Conservation (phyloP, 208 protist genomes). For the Leishmania mexicana region DNA sequence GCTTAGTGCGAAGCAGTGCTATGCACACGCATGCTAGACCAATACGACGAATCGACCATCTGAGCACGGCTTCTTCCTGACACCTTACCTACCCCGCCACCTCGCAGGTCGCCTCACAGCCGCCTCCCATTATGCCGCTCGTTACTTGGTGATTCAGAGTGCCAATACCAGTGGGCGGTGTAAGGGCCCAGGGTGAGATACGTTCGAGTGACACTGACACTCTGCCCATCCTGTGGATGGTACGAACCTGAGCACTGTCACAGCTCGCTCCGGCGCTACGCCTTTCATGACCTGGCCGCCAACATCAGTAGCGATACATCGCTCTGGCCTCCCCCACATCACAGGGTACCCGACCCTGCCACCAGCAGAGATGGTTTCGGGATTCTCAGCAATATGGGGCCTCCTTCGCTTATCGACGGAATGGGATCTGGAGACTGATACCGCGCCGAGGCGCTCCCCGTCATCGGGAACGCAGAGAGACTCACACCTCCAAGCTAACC, state of each 20-base stretch:
- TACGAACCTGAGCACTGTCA: not conserved
- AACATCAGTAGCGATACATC: not conserved
- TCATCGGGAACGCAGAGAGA: not conserved
- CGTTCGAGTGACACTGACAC: not conserved
- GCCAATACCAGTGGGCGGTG: not conserved
- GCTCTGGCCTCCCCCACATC: not conserved
- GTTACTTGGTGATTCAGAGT: not conserved
- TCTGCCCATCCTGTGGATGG: too few species aligned
- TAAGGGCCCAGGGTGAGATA: not conserved
- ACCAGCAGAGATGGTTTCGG: not conserved
- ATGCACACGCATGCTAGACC: not conserved
- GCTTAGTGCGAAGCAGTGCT: not conserved
- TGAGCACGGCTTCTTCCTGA: not conserved
- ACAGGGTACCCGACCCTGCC: not conserved
- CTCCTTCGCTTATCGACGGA: not conserved
- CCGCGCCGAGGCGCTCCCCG: not conserved
- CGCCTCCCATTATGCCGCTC: not conserved
- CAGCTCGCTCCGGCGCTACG: not conserved
- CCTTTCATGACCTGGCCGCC: not conserved
- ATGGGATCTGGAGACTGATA: not conserved
- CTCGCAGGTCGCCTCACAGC: not conserved
- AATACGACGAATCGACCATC: not conserved
- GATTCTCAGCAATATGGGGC: not conserved
- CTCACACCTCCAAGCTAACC: not conserved
- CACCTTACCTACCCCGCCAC: not conserved